Percentiles rank a stretch among this genome's conserved stretches.
phyloP scores from a whole-genome alignment of 495 filamentous ascomycete genomes.

The Amphirosellinia nigrospora region DNA sequence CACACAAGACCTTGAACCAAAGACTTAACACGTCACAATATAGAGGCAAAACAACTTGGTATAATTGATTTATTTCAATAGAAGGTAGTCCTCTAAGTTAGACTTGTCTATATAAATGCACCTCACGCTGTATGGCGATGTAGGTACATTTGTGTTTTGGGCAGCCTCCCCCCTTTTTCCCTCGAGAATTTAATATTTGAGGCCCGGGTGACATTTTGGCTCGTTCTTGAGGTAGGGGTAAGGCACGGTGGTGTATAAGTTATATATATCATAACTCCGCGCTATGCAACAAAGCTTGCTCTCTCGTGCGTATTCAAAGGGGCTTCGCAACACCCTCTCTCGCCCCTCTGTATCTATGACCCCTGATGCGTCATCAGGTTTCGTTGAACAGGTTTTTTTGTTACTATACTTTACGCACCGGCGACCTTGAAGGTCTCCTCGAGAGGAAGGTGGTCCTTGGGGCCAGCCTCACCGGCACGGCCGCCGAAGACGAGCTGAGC shows the following conservation, averaged over 20 bases:
- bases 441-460: constrained; percentile 61
- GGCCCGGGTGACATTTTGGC: not conserved
- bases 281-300: constrained; percentile 23
- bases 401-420: constrained; percentile 41
- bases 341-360: not conserved
- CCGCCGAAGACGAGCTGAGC: constrained; percentile 70
- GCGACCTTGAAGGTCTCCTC: constrained; percentile 61
- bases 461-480: constrained; percentile 51
- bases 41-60: too few relatives aligned
- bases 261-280: constrained; percentile 22
- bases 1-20: not conserved
- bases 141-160: not conserved
- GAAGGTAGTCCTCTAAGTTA: not conserved
- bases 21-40: not conserved
- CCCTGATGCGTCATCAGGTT: not conserved
- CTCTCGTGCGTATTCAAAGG: not conserved
- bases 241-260: not conserved
- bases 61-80: not conserved
- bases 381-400: not conserved
- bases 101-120: constrained; percentile 5
- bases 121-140: not conserved
- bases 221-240: not conserved
- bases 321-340: not conserved
- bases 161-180: not conserved
- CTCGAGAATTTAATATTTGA: not conserved